Evolutionary conservation across 2,329 filamentous ascomycete species (phyloP).

Genomic region (Fusarium sp.): DNA sequence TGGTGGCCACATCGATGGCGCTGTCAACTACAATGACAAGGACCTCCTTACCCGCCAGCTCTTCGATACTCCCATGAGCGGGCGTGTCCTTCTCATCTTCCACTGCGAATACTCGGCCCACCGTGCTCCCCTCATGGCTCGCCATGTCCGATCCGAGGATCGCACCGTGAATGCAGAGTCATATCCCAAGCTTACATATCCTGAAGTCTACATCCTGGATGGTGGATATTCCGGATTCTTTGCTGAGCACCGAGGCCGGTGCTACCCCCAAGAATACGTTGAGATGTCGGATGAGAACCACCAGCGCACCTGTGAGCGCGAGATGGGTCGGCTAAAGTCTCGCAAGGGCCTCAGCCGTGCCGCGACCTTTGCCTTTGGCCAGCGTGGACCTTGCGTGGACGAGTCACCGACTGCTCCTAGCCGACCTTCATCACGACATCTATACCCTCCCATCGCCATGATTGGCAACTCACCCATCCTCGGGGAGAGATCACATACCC

Average conservation of each 20-base stretch:
- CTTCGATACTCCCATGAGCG: slow-evolving; percentile 75
- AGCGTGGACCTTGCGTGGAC: slow-evolving; percentile 68
- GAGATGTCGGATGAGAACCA: slow-evolving; percentile 96
- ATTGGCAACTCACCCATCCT: slow-evolving; percentile 60
- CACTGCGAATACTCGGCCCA: slow-evolving; percentile 99
- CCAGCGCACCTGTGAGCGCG: slow-evolving; percentile 91
- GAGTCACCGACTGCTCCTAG: slow-evolving; percentile 70
- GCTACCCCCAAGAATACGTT: slow-evolving; percentile 95
- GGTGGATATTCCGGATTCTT: slow-evolving; percentile 98
- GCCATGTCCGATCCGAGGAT: slow-evolving; percentile 90
- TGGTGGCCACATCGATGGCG: slow-evolving; percentile 92
- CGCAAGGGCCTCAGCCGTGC: slow-evolving; percentile 87
- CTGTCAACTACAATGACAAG: slow-evolving; percentile 97
- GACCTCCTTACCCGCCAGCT: slow-evolving; percentile 84
- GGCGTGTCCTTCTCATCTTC: slow-evolving; percentile 86
- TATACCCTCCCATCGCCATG: slow-evolving; percentile 55
- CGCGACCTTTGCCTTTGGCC: slow-evolving; percentile 95
- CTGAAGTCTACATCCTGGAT: slow-evolving; percentile 96
- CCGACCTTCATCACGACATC: slow-evolving; percentile 53
- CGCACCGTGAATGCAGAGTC: slow-evolving; percentile 85
- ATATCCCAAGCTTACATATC: slow-evolving; percentile 92
- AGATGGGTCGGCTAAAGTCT: slow-evolving; percentile 92
- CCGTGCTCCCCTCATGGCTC: slow-evolving; percentile 95
- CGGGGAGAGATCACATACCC: slow-evolving; percentile 64
- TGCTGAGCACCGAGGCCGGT: slow-evolving; percentile 79